Conservation (phyloP, 2,329 filamentous ascomycete species). For the Botrytis deweyae region DNA sequence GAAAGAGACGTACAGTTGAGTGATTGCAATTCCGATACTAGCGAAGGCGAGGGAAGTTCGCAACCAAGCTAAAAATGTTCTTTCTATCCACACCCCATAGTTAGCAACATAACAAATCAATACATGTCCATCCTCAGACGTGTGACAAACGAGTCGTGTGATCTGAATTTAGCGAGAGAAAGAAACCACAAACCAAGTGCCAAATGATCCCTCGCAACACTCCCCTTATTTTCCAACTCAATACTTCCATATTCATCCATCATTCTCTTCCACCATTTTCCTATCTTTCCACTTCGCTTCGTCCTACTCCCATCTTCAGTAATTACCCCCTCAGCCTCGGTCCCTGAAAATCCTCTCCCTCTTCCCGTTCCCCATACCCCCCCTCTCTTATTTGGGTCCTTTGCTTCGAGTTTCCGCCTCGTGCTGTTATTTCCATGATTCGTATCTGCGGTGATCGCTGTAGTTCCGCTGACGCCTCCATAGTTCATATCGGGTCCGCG, state of each 20-base stretch:
- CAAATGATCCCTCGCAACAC: slow-evolving; percentile 78
- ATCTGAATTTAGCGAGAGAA: slow-evolving; percentile 15
- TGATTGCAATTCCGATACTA: slow-evolving; percentile 78
- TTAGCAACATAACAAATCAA: not conserved
- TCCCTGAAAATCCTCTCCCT: not conserved
- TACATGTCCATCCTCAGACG: not conserved
- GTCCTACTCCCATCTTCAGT: slow-evolving; percentile 26
- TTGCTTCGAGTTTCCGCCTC: not conserved
- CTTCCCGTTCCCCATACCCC: not conserved
- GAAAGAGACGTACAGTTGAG: slow-evolving; percentile 56
- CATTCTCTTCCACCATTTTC: slow-evolving; percentile 54
- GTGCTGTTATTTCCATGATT: not conserved
- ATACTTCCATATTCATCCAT: slow-evolving; percentile 51
- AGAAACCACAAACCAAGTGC: slow-evolving; percentile 60
- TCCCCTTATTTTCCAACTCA: slow-evolving; percentile 83
- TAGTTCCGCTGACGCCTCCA: slow-evolving; percentile 2
- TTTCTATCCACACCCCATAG: slow-evolving; percentile 51
- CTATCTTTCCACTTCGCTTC: slow-evolving; percentile 25
- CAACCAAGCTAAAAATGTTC: slow-evolving; percentile 83
- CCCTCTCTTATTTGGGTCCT: not conserved
- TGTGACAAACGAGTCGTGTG: not conserved
- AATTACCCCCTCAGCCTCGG: not conserved
- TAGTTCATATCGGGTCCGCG: not conserved
- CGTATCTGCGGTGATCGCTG: not conserved
- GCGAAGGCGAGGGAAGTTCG: slow-evolving; percentile 79